These are phyloP conservation scores for Aegilops sharonensis DNA, from an alignment of 176 grass and related monocot genomes.

Conservation along the genomic window DNA sequence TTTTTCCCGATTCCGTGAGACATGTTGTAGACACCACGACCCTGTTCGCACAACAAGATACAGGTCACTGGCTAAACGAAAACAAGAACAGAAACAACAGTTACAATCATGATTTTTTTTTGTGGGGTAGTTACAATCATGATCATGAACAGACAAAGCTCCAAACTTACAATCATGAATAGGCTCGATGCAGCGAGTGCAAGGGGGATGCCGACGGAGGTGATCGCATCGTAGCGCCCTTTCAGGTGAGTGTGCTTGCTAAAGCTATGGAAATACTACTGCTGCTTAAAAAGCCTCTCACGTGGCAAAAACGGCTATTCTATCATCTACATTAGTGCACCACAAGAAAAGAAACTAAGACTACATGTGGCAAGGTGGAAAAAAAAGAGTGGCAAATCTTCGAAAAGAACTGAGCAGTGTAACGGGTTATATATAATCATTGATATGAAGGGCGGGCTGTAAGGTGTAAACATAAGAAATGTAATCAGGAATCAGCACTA, in stretches of 20 bases:
- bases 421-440: too few species aligned
- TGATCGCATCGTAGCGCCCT: slow-evolving; percentile 53
- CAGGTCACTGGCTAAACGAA: not conserved
- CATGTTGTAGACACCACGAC: slow-evolving; percentile 58
- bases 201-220: slow-evolving; percentile 59
- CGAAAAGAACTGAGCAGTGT: too few species aligned
- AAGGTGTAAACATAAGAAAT: too few species aligned
- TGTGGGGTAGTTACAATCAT: too few species aligned
- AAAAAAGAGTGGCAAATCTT: too few species aligned
- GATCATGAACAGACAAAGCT: too few species aligned
- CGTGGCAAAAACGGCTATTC: slow-evolving; percentile 46
- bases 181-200: slow-evolving; percentile 39
- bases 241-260: slow-evolving; percentile 67
- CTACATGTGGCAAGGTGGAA: too few species aligned
- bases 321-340: slow-evolving; percentile 44
- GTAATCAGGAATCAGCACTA: too few species aligned
- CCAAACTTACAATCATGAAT: too few species aligned
- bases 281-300: slow-evolving; percentile 55
- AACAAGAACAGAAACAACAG: too few species aligned
- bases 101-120: too few species aligned
- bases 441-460: too few species aligned
- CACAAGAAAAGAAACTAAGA: not conserved
- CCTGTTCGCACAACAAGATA: slow-evolving; percentile 34
- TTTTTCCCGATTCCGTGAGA: slow-evolving; percentile 58
- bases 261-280: slow-evolving; percentile 53